Base-by-base conservation (phyloP, 129 eudicot genomes). In the Escallonia herrerae region DNA sequence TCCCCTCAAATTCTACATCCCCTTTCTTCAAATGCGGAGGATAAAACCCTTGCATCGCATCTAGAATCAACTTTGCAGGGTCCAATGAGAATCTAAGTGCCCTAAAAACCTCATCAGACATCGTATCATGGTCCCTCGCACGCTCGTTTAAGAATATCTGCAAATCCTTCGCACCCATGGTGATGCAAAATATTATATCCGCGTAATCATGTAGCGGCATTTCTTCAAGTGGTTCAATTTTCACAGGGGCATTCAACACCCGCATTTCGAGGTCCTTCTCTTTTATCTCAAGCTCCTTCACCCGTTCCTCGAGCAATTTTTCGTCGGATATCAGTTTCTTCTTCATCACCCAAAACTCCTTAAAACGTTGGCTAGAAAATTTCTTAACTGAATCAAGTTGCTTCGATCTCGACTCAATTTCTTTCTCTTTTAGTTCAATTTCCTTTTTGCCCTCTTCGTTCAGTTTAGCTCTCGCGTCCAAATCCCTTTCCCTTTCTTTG, bases 21-120 rank as follows among this genome's bases (percentile, higher is more conserved):
- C 60, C 65, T 14, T 66, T 39, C 63, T 56, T 56, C 45, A 62
- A 64, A 49, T 64, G 58, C 4, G 71, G 67, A 57, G 68, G 76
- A 46, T 61, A 78, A 68, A 78, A 77, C 60, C 77, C 82, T 45
- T 42, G 52, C 52, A 77, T 65, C 47, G 82, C 82, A 77, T 77
- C 77, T 12, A 78, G 57, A 14, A 78, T 79, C 38, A 78, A 52
- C 72, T 68, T 78, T 41, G 83, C 75, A 15, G 83, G 83, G 40
- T 78, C 69, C 2, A 52, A 3, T 3, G 83, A 78, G 14, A 68
- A 56, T 15, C 40, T 55, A 64, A 78, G 79, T 48, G 60, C 72
- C n/a, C 10, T 43, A 56, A 37, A 55, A 60, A 78, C 61, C 46
- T 72, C 75, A 46, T 63, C 75, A 51, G 58, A 49, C 75, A 78